phyloP scores from a whole-genome alignment of 768 basidiomycete genomes.

The Tricholoma matsutake region DNA sequence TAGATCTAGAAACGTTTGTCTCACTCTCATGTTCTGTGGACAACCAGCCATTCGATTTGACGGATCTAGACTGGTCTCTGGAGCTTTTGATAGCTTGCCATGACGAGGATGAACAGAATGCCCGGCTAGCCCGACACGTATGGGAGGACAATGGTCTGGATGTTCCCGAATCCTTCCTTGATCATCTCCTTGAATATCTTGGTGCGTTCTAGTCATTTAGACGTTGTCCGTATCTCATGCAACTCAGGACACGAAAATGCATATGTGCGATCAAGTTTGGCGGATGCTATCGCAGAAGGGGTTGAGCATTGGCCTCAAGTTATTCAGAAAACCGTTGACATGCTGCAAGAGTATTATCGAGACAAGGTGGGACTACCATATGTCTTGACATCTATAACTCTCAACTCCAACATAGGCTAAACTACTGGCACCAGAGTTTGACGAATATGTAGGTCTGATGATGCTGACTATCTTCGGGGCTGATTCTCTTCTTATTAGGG shows the following conservation, averaged over 20 bases:
- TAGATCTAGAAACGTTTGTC: neutral
- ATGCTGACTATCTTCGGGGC: neutral
- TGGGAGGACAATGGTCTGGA: slow-evolving; percentile 98
- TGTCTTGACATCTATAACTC: neutral
- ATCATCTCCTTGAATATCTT: slow-evolving; percentile 59
- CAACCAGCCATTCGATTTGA: slow-evolving; percentile 84
- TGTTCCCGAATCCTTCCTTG: slow-evolving; percentile 65
- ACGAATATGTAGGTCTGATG: slow-evolving; percentile 71
- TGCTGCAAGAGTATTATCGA: slow-evolving; percentile 70
- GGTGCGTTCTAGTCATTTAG: slow-evolving; percentile 41
- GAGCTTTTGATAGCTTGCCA: slow-evolving; percentile 87
- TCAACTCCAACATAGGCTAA: slow-evolving; percentile 53
- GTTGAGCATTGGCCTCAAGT: slow-evolving; percentile 68
- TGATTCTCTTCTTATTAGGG: slow-evolving; percentile 49
- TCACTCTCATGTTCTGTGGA: slow-evolving; percentile 2
- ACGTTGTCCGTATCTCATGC: neutral
- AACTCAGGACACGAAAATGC: slow-evolving; percentile 68
- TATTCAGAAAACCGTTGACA: slow-evolving; percentile 42
- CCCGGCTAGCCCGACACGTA: slow-evolving; percentile 68
- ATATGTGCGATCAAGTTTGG: slow-evolving; percentile 74
- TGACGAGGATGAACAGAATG: slow-evolving; percentile 85
- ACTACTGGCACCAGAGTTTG: slow-evolving; percentile 87
- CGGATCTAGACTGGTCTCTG: slow-evolving; percentile 90
- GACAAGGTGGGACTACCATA: slow-evolving; percentile 58
- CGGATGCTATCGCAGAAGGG: slow-evolving; percentile 73